Base-by-base conservation (phyloP, 2,329 filamentous ascomycete species). In the Blumeria graminis region DNA sequence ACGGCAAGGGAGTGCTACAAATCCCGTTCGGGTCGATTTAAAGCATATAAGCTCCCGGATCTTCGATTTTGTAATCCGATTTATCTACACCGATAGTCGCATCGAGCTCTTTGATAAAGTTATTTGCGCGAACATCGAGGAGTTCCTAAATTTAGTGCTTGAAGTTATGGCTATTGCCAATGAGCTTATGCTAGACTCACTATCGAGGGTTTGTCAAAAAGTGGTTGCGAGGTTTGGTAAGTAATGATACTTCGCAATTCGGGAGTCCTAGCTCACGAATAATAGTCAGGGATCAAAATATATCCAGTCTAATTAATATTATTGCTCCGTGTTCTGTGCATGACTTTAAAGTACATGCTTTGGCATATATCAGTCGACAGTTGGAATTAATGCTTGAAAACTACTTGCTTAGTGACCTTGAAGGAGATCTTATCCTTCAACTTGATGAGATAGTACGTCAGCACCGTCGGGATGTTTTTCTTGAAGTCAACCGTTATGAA, bases 381-480 rank as follows among this genome's bases (percentile, higher is more conserved):
- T 74, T 96, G 57, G 92, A 98, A 68, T 80, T 81, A 6, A 86
- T 96, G 75, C 78, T 98, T 55, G 88, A 95, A 64, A 94, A 94
- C 60, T 83, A 86, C 62, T 74, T 90, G 14, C 74, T 98, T 2
- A 85, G 93, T 61, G 83, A 87, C 57, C 76, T 98, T 14, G 89
- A 96, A 56, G 79, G 84, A 45, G 83, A 93, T 58, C 70, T 96
- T n/a, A 70, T 95, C 14, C 63, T 76, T 2, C 86, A 95, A 56
- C 74, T 98, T 2, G 87, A 95, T 65, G 73, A 76, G 54, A 76
- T 87, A 10, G 87, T 94, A 13, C 81, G 82, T 58, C 78, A 81
- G 48, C 93, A 94, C 62, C 92, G 98, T 65, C 70, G 22, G 22
- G 22, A 28, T 28, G 22, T 28, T 28, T 28, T 28, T 28, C 22